Base-by-base conservation (phyloP, 768 basidiomycete species). In the Lentinus brumalis region DNA sequence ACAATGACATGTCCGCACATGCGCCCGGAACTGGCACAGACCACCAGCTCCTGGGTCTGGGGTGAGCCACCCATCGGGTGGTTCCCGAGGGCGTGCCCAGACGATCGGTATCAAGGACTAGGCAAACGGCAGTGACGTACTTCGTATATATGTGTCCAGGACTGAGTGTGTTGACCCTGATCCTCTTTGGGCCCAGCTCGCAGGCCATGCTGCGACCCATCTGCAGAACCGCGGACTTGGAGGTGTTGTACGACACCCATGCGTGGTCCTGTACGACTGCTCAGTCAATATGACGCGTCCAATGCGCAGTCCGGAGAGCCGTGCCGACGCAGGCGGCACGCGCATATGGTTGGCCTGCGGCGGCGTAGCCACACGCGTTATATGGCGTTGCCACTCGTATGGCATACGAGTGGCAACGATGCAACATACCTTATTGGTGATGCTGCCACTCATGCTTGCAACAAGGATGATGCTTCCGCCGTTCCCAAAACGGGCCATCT, bases 171-270 rank as follows among this genome's bases (percentile, higher is more conserved):
- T 92, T 92, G 60, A 91, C 88, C 3, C 91, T 80, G 52, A 92
- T 91, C 2, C 78, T 74, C 70, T 85, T 76, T 39, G 69, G 74
- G 1, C 88, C 91, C 2, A 92, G 79, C 69, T 92, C 90, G 68
- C 88, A 91, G 4, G 90, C 90, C 88, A 92, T 87, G 71, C 87
- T 90, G 45, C 91, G 83, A 5, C 79, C 85, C 88, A 91, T 91
- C 73, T 92, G 90, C 44, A 91, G 73, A 16, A 92, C 88, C 5
- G 86, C 90, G 1, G 86, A 83, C 73, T 92, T 92, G 75, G 86
- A 88, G 50, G 83, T 79, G 73, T 91, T 91, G 75, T 92, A 92
- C 14, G 87, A 83, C 53, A 86, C 81, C 88, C 87, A 91, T 1
- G 85, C 82, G 65, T 89, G 87, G 64, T 85, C 88, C 90, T 89